Base-by-base conservation (phyloP, 23 red algal genomes). In the Gracilaria vermiculophylla region DNA sequence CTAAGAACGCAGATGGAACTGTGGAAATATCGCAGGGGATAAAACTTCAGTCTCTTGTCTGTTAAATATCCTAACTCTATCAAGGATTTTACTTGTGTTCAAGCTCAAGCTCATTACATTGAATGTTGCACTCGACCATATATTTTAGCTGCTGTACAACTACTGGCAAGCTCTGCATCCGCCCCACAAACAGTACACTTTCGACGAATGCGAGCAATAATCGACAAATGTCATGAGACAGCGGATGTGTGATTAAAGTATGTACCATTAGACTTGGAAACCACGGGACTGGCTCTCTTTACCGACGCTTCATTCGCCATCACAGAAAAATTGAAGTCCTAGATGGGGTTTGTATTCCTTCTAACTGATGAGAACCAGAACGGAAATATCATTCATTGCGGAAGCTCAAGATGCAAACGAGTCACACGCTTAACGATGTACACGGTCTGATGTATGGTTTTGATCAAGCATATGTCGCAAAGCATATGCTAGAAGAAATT, bases 331-430 rank as follows among this genome's bases (percentile, higher is more conserved):
- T 27, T 50, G 3, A 82, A 43, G 62, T 82, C 78, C 15, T 53
- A 82, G 60, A 55, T 82, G 2, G 78, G 78, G 14, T 62, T 17
- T 62, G 52, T 82, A 15, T 36, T 82, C n/a, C 32, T 66, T 50
- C 17, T 82, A 31, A 53, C 62, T 16, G 52, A 82, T n/a, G 21
- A 5, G 16, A 64, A 36, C 16, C 16, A 40, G 32, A 58, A 62
- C 44, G 53, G 37, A 15, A 82, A 82, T 43, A 82, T 82, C 23
- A 14, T 66, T 16, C 78, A 82, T 50, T 82, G 40, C 35, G 78
- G 78, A 39, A 82, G 49, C 9, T 64, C 27, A 14, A 20, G 49
- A 64, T 64, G 54, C 34, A 82, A 64, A n/a, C 31, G 78, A 62
- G 78, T 62, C 15, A 82, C 78, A 35, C 15, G 78, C 34, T 82